Evolutionary conservation across 73 alveolate genomes (phyloP), one percentile per base, ranked within the genome.

Genomic region (Stentor roeselii): DNA sequence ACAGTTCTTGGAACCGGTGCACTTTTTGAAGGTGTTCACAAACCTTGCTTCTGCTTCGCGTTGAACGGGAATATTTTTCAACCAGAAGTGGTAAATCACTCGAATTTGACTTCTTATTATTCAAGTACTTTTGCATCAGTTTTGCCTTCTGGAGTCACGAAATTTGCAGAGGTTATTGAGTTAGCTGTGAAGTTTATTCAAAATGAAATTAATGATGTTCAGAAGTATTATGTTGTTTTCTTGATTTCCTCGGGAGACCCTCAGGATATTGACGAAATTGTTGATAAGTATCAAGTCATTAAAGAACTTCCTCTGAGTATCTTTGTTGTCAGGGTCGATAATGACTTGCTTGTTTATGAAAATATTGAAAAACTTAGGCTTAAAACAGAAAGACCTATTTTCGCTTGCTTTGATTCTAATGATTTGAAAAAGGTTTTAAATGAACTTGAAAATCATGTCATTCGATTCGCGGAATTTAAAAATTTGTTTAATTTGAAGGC

Each of bases 1-100:
- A 6, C 67, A 50, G 67, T 50, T 50, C 67, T 50, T 50, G 67
- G 67, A 11, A 50, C 67, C 21, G 67, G 67, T 11, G 67, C 67
- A 11, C 30, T 50, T 50, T 50, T 50, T 50, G 30, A 6, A 11
- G 67, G 21, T 50, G 21, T 50, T 11, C 6, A 50, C 6, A 50
- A 50, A 6, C 67, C 67, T 50, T 6, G 30, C 21, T 50, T 11
- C 21, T 50, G 21, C 21, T 50, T 50, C 67, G 67, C 67, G 6
- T 50, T 50, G 21, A 50, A 6, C 21, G 67, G 67, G 67, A 50
- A 50, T 50, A 50, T 50, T 50, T 50, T 50, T 50, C 67, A 50
- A 21, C 67, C 67, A 21, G 67, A 50, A 50, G 21, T 50, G 21
- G 30, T 21, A 50, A 50, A 6, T 11, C 67, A 50, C 21, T 11